Evolutionary conservation across 2,329 filamentous ascomycete genomes (phyloP), one percentile per base, ranked within the genome.

Genomic region (Paracoccidioides lutzii): DNA sequence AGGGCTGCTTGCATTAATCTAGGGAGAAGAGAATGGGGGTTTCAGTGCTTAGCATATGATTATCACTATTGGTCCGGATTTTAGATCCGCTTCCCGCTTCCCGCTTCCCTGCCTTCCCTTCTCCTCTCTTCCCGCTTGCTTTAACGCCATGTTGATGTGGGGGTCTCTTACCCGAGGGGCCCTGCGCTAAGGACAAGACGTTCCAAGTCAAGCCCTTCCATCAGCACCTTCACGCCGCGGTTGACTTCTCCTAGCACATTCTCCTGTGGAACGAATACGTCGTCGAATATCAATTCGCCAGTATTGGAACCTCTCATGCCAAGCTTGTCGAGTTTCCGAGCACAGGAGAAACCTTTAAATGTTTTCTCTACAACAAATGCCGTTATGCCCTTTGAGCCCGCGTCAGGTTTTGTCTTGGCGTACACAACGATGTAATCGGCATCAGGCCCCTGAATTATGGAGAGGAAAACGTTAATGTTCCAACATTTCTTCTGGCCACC

Each of bases 271-370:
- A 97, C 89, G 67, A 96, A 95, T 57, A 96, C 89, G 61, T 85
- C 78, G 59, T 95, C 90, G 63, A 97, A 94, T 55, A 91, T 81
- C 30, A 97, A 80, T 72, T 97, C 93, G 64, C 93, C 93, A 0
- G 93, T 97, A 73, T 96, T 96, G 63, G 87, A 93, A 57, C 93
- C 93, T 56, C 93, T 82, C 93, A 98, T 98, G 62, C 93, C 93
- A 71, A 98, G 85, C 75, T 98, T 97, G 77, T 97, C 91, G 15
- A 97, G 82, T 73, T 97, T 97, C 59, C 88, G 80, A 5, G 89
- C 83, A 64, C 89, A 90, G 60, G 83, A 86, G 76, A 96, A 97
- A 45, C 93, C 91, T 41, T 82, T 73, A 40, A 79, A 76, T 8
- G 71, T 65, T 55, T 77, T 78, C 63, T 94, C 85, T 42, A 97